Conservation (phyloP, 2,329 filamentous ascomycete species). For the Catunica adiposa region DNA sequence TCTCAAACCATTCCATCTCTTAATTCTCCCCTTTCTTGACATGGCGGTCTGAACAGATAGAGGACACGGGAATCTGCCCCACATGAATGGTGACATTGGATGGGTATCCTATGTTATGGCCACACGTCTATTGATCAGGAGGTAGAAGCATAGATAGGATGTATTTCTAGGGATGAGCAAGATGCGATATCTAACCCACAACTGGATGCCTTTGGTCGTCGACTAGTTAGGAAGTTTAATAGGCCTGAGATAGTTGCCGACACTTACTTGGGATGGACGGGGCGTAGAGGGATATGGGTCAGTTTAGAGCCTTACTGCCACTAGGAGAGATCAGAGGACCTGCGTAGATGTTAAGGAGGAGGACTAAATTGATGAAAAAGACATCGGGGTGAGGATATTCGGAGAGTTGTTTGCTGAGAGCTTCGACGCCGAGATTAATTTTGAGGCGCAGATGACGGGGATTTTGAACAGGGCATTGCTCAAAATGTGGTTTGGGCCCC, state of each 20-base stretch:
- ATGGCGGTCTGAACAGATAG: constrained; percentile 30
- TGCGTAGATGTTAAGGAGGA: neutral
- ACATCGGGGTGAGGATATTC: constrained; percentile 40
- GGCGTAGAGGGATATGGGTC: constrained; percentile 38
- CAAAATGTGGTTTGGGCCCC: too few relatives aligned
- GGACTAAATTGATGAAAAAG: constrained; percentile 25
- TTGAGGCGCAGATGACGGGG: constrained; percentile 34
- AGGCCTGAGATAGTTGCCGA: neutral
- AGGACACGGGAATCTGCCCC: constrained; percentile 31
- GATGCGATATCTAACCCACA: constrained; percentile 34
- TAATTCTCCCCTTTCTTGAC: constrained; percentile 24
- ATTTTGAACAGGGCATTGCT: constrained; percentile 19
- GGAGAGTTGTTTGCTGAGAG: constrained; percentile 25
- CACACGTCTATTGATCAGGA: constrained; percentile 36
- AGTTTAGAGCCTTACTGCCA: constrained; percentile 17
- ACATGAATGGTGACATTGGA: constrained; percentile 19
- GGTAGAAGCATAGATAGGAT: constrained; percentile 35
- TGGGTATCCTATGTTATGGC: constrained; percentile 37
- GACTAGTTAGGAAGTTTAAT: neutral
- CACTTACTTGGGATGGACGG: constrained; percentile 34
- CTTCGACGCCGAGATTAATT: constrained; percentile 26
- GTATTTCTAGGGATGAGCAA: constrained; percentile 21
- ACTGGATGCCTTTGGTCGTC: constrained; percentile 38
- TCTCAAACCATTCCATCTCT: constrained; percentile 20
- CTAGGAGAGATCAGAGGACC: constrained; percentile 14